Evolutionary conservation across 2,329 filamentous ascomycete species (phyloP).

Genomic region (Waltergamsia citrina): DNA sequence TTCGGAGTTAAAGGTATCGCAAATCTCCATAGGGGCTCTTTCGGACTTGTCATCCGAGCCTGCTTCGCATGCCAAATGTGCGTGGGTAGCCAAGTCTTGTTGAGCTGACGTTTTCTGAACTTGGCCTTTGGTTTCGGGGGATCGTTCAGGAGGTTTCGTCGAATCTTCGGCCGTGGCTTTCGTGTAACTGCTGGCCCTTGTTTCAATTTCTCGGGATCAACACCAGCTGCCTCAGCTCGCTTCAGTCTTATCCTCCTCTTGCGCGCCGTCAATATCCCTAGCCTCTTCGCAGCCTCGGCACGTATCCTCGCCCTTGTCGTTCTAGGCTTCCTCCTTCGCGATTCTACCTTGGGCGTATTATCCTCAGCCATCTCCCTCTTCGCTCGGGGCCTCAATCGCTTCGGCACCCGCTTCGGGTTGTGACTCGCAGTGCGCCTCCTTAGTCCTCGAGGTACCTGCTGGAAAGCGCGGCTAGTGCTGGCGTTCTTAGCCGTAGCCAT

Average conservation of each 20-base stretch:
- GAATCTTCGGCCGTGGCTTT: conserved; percentile 52
- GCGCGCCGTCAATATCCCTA: conserved; percentile 53
- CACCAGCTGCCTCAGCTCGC: conserved; percentile 14
- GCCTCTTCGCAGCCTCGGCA: conserved; percentile 64
- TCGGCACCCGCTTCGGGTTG: conserved; percentile 84
- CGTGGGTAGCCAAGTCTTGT: conserved; percentile 92
- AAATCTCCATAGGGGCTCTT: conserved; percentile 81
- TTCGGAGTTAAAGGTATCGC: conserved; percentile 76
- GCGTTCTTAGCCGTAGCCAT: conserved; percentile 64
- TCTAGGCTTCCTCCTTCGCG: conserved; percentile 50
- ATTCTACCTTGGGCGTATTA: conserved; percentile 75
- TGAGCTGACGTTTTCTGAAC: conserved; percentile 75
- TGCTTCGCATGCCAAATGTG: conserved; percentile 92
- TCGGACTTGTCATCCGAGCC: conserved; percentile 75
- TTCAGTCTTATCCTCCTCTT: conserved; percentile 36
- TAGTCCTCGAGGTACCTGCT: conserved; percentile 78
- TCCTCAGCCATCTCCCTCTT: conserved; percentile 73
- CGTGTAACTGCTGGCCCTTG: conserved; percentile 5
- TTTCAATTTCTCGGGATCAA: conserved; percentile 6
- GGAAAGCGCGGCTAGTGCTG: conserved; percentile 67
- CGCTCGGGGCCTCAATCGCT: conserved; percentile 61
- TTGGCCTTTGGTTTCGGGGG: conserved; percentile 46
- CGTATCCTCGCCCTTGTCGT: conserved; percentile 53
- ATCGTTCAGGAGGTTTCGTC: conserved; percentile 59
- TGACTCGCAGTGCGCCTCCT: conserved; percentile 86